Evolutionary conservation across 2,329 filamentous ascomycete genomes (phyloP).

Genomic region (Xylariomycetidae sp.): DNA sequence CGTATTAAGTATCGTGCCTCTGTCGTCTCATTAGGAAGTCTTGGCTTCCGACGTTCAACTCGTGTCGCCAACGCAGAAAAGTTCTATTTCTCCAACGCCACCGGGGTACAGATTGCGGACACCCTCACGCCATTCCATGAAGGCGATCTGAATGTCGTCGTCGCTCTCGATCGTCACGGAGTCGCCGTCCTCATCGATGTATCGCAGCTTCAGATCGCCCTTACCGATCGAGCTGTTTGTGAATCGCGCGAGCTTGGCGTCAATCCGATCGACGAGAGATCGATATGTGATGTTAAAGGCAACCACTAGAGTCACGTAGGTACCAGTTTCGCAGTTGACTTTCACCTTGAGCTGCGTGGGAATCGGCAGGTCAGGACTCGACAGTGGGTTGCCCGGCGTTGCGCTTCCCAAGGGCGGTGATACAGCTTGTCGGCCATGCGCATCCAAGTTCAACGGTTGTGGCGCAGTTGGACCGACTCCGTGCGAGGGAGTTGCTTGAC

Average conservation of each 20-base stretch:
- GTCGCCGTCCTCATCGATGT: slow-evolving; percentile 87
- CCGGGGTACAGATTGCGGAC: slow-evolving; percentile 50
- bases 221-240: slow-evolving; percentile 78
- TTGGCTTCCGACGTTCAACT: slow-evolving; percentile 7
- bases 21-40: not conserved
- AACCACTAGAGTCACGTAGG: slow-evolving; percentile 92
- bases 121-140: slow-evolving; percentile 86
- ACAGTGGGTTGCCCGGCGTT: slow-evolving; percentile 25
- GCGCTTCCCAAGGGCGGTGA: slow-evolving; percentile 40
- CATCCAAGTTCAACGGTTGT: slow-evolving; percentile 29
- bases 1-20: slow-evolving; percentile 3
- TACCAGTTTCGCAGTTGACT: slow-evolving; percentile 78
- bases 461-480: slow-evolving; percentile 28
- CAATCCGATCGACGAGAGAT: slow-evolving; percentile 88
- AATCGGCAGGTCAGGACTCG: slow-evolving; percentile 45
- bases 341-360: slow-evolving; percentile 88
- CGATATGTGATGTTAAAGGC: slow-evolving; percentile 93
- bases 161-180: slow-evolving; percentile 91
- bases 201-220: slow-evolving; percentile 79
- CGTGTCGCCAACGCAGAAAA: slow-evolving; percentile 63
- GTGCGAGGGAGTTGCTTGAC: slow-evolving; percentile 40
- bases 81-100: slow-evolving; percentile 82
- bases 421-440: slow-evolving; percentile 38
- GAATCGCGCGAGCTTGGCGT: slow-evolving; percentile 85
- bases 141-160: slow-evolving; percentile 93